Evolutionary conservation across 2,329 filamentous ascomycete species (phyloP).

Genomic region (Ophiocordyceps unilateralis): DNA sequence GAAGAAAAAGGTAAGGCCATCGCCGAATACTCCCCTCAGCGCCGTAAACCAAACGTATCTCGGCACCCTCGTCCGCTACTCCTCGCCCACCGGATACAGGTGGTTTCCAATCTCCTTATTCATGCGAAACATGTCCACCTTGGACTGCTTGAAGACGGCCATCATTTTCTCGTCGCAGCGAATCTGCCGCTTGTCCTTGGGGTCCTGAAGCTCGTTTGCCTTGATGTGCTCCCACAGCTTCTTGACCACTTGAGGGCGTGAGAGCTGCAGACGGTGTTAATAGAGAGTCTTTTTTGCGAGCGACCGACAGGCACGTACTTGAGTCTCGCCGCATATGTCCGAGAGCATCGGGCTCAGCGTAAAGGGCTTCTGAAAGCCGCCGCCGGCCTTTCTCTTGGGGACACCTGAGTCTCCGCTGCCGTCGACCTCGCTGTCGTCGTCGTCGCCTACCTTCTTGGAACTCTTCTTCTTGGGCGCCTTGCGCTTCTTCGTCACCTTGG

Average conservation of each 20-base stretch:
- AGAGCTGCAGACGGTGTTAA: slow-evolving; percentile 38
- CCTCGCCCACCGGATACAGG: slow-evolving; percentile 71
- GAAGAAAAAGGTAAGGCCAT: neutral
- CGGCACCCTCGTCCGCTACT: slow-evolving; percentile 6
- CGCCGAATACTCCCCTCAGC: slow-evolving; percentile 3
- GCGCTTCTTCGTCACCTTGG: slow-evolving; percentile 46
- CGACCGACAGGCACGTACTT: slow-evolving; percentile 26
- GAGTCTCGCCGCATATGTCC: slow-evolving; percentile 51
- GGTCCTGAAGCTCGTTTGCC: slow-evolving; percentile 72
- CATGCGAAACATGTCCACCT: slow-evolving; percentile 98
- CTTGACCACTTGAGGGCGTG: slow-evolving; percentile 89
- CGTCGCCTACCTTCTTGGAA: slow-evolving; percentile 53
- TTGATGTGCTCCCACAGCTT: slow-evolving; percentile 95
- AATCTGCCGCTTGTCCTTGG: slow-evolving; percentile 81
- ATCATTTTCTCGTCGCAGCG: slow-evolving; percentile 82
- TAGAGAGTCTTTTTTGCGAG: neutral
- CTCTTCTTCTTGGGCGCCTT: slow-evolving; percentile 55
- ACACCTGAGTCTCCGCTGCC: slow-evolving; percentile 38
- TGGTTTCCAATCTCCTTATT: slow-evolving; percentile 89
- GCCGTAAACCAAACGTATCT: slow-evolving; percentile 2
- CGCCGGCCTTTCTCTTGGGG: slow-evolving; percentile 66
- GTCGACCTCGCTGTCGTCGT: slow-evolving; percentile 65
- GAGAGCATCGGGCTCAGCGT: slow-evolving; percentile 53
- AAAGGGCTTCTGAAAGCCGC: slow-evolving; percentile 84
- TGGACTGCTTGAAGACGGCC: slow-evolving; percentile 78